phyloP scores from a whole-genome alignment of 2,329 filamentous ascomycete genomes.

The Aspergillus tubingensis region DNA sequence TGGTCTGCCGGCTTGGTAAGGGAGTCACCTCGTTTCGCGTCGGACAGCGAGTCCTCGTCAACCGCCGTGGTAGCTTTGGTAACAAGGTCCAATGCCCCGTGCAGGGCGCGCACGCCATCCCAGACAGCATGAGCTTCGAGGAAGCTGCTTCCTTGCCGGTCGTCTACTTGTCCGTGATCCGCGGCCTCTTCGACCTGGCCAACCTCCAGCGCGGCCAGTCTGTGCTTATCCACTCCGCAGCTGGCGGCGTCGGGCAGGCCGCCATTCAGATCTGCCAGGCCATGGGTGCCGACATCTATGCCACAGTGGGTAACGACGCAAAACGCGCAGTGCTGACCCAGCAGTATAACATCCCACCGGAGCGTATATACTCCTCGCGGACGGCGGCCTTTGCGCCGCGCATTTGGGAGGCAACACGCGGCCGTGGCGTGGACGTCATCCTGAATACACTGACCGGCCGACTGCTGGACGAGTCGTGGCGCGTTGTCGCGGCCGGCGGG shows the following conservation, averaged over 20 bases:
- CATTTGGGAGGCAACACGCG: slow-evolving; percentile 21
- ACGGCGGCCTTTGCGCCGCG: slow-evolving; percentile 16
- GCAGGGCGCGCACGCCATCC: slow-evolving; percentile 23
- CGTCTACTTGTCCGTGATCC: slow-evolving; percentile 27
- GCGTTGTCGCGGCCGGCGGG: not conserved
- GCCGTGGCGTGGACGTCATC: slow-evolving; percentile 26
- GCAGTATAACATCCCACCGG: slow-evolving; percentile 17
- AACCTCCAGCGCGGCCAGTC: slow-evolving; percentile 16
- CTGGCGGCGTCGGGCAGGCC: slow-evolving; percentile 24
- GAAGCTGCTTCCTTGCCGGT: slow-evolving; percentile 30
- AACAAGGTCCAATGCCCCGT: slow-evolving; percentile 13
- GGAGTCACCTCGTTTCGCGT: slow-evolving; percentile 9
- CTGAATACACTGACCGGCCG: slow-evolving; percentile 13
- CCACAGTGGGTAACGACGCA: slow-evolving; percentile 23
- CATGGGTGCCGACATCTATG: slow-evolving; percentile 16
- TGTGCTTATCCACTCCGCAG: slow-evolving; percentile 26
- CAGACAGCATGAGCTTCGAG: slow-evolving; percentile 28
- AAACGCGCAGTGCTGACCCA: slow-evolving; percentile 20
- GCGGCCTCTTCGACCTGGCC: slow-evolving; percentile 25
- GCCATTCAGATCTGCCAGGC: slow-evolving; percentile 20
- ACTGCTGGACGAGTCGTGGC: slow-evolving; percentile 24
- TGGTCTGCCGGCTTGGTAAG: slow-evolving; percentile 36
- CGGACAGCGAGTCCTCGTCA: slow-evolving; percentile 38
- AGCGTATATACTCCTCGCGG: slow-evolving; percentile 28
- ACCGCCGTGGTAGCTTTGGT: slow-evolving; percentile 8